Percentiles rank a stretch among this genome's conserved stretches.
Conservation (phyloP, 257 asterid genomes). For the Salvia hispanica region DNA sequence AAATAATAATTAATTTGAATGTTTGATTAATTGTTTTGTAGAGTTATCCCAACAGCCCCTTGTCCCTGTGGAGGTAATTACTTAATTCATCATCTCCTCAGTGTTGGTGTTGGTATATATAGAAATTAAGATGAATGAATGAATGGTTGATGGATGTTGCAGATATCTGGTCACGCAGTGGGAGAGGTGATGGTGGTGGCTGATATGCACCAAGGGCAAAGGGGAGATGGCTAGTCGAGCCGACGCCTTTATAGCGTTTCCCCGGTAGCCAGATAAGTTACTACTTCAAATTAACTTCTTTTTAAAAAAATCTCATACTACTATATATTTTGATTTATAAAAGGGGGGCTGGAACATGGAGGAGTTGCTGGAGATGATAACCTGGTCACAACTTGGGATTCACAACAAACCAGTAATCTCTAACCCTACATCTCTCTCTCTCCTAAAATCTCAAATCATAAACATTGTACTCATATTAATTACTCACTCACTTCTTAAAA, state of each 20-base stretch:
- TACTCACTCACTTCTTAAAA: no score
- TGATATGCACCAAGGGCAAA: slow-evolving; percentile 70
- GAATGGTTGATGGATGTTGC: no score
- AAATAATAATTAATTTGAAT: background rate
- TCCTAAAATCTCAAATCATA: no score
- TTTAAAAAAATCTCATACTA: no score
- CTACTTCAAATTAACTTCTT: no score
- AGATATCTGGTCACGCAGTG: slow-evolving; percentile 64
- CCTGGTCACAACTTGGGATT: slow-evolving; percentile 44
- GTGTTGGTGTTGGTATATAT: no score
- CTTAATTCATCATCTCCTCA: no score
- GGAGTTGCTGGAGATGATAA: slow-evolving; percentile 67
- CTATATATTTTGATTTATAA: background rate
- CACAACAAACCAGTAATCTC: slow-evolving; percentile 34
- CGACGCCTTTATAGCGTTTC: slow-evolving; percentile 65
- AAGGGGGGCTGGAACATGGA: slow-evolving; percentile 80
- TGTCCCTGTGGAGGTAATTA: slow-evolving; percentile 50
- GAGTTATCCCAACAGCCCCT: slow-evolving; percentile 67
- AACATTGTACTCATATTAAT: no score
- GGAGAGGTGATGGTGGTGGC: slow-evolving; percentile 62
- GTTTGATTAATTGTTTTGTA: slow-evolving; percentile 27
- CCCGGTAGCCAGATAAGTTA: slow-evolving; percentile 39
- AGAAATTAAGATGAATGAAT: no score
- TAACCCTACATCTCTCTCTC: no score
- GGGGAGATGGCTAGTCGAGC: slow-evolving; percentile 69